phyloP scores from a whole-genome alignment of 768 basidiomycete genomes.

The Lactifluus subvellereus region DNA sequence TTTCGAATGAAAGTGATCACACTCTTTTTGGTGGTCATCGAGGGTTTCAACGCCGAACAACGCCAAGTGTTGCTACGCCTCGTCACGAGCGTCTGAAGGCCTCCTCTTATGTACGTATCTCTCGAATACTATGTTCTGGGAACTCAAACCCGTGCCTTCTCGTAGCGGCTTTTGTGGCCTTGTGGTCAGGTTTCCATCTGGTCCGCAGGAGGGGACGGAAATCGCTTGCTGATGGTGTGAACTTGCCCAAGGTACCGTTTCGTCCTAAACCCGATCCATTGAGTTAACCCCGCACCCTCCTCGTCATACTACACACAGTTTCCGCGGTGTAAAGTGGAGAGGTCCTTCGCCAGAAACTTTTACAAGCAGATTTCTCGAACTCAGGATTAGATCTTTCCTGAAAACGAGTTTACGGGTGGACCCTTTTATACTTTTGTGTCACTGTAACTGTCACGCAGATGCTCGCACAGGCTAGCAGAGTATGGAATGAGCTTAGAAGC shows the following conservation, averaged over 20 bases:
- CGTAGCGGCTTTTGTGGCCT: constrained; percentile 79
- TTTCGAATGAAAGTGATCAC: background rate
- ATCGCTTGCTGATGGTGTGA: constrained; percentile 74
- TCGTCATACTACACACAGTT: constrained; percentile 39
- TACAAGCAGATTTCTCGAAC: constrained; percentile 80
- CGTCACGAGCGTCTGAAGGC: constrained; percentile 90
- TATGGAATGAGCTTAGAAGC: no score
- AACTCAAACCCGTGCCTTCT: background rate
- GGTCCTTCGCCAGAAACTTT: constrained; percentile 63
- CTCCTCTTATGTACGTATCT: constrained; percentile 68
- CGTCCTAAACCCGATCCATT: background rate
- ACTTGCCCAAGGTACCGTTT: constrained; percentile 70
- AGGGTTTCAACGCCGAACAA: constrained; percentile 30
- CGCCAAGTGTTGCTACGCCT: constrained; percentile 75
- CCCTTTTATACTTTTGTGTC: background rate
- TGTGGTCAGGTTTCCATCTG: constrained; percentile 83
- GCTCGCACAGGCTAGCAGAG: no score
- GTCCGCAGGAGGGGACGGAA: constrained; percentile 67
- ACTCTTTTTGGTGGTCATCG: constrained; percentile 50
- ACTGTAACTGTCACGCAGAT: no score
- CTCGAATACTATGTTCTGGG: background rate
- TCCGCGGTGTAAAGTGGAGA: constrained; percentile 61
- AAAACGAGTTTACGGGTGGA: background rate
- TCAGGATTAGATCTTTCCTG: constrained; percentile 93
- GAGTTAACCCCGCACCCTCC: background rate